These are phyloP conservation scores for Malus domestica DNA, from an alignment of 306 rosid genomes.

Conservation along the genomic window ASM211411v1 NC_041803.1:48846001-48846500, in stretches of 20 bases:
- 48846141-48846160: too few relatives aligned
- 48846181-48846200: too few relatives aligned
- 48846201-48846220: too few relatives aligned
- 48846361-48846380: conserved; percentile 42
- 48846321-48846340: conserved; percentile 19
- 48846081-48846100: neutral
- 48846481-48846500: neutral
- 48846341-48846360: conserved; percentile 31
- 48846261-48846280: neutral
- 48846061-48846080: neutral
- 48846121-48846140: neutral
- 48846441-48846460: neutral
- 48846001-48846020: too few relatives aligned
- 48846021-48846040: too few relatives aligned
- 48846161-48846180: too few relatives aligned
- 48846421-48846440: neutral
- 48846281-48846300: neutral
- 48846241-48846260: neutral
- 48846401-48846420: conserved; percentile 11
- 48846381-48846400: conserved; percentile 26
- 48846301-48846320: neutral
- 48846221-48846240: conserved; percentile 11
- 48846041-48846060: too few relatives aligned
- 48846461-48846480: neutral
- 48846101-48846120: neutral